These are phyloP conservation scores for Lactifluus pinguis DNA, from an alignment of 768 basidiomycete species.

Conservation along the genomic window DNA sequence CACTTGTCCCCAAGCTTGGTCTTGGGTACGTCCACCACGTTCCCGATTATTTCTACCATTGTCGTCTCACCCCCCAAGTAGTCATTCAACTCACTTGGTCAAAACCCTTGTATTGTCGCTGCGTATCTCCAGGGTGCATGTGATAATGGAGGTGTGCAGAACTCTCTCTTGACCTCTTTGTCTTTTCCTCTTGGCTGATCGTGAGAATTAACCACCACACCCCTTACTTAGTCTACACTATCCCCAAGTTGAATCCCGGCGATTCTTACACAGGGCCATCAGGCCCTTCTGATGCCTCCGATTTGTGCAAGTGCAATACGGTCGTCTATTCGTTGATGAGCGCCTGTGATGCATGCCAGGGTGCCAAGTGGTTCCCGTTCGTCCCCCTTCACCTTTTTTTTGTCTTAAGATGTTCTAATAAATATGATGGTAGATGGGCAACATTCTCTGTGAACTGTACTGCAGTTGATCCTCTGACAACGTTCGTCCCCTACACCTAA, in stretches of 20 bases:
- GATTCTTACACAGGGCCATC: constrained; percentile 7
- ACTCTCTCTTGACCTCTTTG: not conserved
- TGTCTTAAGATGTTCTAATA: not conserved
- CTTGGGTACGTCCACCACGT: not conserved
- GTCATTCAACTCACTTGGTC: constrained; percentile 7
- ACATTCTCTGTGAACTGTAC: not conserved
- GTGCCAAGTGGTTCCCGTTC: constrained; percentile 14
- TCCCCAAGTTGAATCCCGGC: not conserved
- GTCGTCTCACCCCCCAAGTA: not conserved
- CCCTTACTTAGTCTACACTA: not conserved
- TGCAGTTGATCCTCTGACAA: not conserved
- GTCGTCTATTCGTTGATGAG: constrained; percentile 29
- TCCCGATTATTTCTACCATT: not conserved
- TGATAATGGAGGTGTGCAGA: constrained; percentile 1
- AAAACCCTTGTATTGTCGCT: constrained; percentile 1
- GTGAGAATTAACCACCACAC: too few relatives aligned
- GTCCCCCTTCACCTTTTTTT: not conserved
- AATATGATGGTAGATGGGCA: not conserved
- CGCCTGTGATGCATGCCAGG: constrained; percentile 30
- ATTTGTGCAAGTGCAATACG: constrained; percentile 27
- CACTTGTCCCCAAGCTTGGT: not conserved
- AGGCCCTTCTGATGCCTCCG: constrained; percentile 21
- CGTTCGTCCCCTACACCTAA: not conserved
- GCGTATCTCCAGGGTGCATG: constrained; percentile 1
- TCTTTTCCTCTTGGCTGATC: not conserved